Percentiles rank a stretch among this genome's conserved stretches.
These are phyloP conservation scores for Canavalia gladiata DNA, from an alignment of 306 rosid genomes.

Conservation along the genomic window DNA sequence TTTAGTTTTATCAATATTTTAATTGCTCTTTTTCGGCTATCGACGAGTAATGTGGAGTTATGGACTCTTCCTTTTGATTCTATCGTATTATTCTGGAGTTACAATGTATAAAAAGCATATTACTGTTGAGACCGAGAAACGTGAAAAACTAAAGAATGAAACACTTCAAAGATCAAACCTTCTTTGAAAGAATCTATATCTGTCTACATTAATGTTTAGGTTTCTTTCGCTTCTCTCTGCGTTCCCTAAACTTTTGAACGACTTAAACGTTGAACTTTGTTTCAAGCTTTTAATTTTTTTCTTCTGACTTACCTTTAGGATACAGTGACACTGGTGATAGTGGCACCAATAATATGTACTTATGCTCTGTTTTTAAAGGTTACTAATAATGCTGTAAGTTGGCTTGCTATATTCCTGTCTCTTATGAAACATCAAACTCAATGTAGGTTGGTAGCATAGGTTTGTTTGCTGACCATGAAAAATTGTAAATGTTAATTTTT, in stretches of 20 bases:
- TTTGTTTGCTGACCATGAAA: background rate
- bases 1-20: background rate
- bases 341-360: background rate
- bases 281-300: background rate
- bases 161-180: background rate
- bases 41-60: background rate
- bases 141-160: background rate
- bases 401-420: background rate
- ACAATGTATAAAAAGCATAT: background rate
- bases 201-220: background rate
- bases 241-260: background rate
- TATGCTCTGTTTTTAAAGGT: slow-evolving; percentile 8
- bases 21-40: background rate
- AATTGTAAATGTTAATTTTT: background rate
- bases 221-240: background rate
- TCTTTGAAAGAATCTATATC: background rate
- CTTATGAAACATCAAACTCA: background rate
- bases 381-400: background rate
- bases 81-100: background rate
- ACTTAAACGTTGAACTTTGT: background rate
- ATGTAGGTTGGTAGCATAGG: background rate
- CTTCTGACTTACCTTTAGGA: background rate
- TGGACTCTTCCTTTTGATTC: background rate
- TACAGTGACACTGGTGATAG: background rate
- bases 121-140: background rate